phyloP scores from a whole-genome alignment of 2,329 filamentous ascomycete genomes.

The Sporothrix sp. region DNA sequence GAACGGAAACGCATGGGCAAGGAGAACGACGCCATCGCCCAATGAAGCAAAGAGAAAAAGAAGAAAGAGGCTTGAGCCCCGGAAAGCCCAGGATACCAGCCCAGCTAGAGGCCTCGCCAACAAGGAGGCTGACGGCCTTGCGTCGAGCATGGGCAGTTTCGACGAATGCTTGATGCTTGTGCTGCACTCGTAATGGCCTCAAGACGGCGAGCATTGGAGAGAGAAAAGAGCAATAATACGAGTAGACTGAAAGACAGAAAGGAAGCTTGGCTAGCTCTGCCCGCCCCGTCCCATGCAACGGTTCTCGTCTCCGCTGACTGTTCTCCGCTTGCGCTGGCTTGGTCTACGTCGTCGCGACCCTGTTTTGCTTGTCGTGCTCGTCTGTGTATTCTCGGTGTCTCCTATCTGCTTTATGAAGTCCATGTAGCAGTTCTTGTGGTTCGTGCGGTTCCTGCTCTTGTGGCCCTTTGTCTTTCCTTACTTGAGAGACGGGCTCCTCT shows the following conservation, averaged over 20 bases:
- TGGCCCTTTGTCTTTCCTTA: too few species aligned
- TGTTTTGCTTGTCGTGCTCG: background rate
- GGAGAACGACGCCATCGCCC: background rate
- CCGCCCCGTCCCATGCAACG: background rate
- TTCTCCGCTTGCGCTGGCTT: background rate
- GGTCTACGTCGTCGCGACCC: background rate
- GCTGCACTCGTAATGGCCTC: too few species aligned
- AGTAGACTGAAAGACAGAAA: background rate
- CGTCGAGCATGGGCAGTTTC: too few species aligned
- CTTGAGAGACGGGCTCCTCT: too few species aligned
- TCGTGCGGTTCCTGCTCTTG: too few species aligned
- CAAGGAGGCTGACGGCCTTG: too few species aligned
- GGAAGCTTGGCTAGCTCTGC: background rate
- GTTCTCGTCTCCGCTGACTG: background rate
- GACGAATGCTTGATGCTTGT: too few species aligned
- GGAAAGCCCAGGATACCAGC: too few species aligned
- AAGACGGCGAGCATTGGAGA: too few species aligned
- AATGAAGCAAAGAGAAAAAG: background rate
- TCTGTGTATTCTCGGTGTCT: background rate
- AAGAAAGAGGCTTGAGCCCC: background rate
- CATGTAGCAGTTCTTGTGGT: too few species aligned
- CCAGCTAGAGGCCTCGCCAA: too few species aligned
- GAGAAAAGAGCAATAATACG: background rate
- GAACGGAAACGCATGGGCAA: background rate
- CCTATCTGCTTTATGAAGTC: background rate